Evolutionary conservation across 129 eudicot species (phyloP).

Genomic region (Smallanthus sonchifolius): DNA sequence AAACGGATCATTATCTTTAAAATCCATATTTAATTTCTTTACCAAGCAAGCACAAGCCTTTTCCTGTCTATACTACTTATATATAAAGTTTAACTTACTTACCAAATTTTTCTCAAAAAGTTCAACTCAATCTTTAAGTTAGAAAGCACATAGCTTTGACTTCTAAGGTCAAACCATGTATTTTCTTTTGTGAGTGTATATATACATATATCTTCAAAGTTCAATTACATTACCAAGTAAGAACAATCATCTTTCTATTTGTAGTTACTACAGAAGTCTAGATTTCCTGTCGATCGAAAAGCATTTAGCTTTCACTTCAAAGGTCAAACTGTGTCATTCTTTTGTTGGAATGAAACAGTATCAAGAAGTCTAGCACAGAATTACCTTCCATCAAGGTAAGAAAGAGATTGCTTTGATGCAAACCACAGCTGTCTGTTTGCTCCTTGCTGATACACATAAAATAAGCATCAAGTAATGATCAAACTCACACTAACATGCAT

Average conservation of each 20-base stretch:
- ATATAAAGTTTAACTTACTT: too few relatives aligned
- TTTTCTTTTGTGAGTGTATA: neutral
- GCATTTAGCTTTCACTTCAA: too few relatives aligned
- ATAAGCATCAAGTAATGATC: slow-evolving; percentile 18
- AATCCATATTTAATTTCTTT: too few relatives aligned
- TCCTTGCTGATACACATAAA: slow-evolving; percentile 71
- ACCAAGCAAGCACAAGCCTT: too few relatives aligned
- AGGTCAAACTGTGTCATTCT: neutral
- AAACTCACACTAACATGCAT: slow-evolving; percentile 10
- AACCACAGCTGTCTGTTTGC: slow-evolving; percentile 83
- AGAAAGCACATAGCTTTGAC: neutral
- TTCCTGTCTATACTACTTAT: too few relatives aligned
- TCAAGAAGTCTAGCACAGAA: neutral
- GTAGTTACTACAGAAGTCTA: neutral
- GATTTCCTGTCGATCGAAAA: too few relatives aligned
- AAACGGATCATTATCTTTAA: too few relatives aligned
- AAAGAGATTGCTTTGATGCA: slow-evolving; percentile 94
- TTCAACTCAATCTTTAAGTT: too few relatives aligned
- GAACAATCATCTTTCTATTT: neutral
- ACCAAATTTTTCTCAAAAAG: too few relatives aligned
- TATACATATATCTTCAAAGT: neutral
- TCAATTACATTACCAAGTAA: neutral
- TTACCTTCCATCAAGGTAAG: slow-evolving; percentile 98
- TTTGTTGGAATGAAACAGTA: neutral
- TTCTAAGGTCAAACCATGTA: neutral